These are phyloP conservation scores for Lentinula detonsa DNA, from an alignment of 768 basidiomycete genomes.

Conservation along the genomic window DNA sequence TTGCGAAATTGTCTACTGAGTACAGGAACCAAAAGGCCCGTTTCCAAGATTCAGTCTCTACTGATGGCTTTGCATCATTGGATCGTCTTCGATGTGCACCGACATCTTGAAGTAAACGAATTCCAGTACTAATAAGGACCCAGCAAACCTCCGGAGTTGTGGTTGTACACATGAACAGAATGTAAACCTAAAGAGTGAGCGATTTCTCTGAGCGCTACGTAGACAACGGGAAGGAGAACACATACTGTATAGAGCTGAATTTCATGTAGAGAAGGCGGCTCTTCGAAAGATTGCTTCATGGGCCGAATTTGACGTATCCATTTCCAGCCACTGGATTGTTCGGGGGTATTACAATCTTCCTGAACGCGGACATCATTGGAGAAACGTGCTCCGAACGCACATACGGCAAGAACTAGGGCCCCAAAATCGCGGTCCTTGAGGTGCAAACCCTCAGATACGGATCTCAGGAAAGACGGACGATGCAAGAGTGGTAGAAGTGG, in stretches of 20 bases:
- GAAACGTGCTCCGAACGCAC: constrained; percentile 43
- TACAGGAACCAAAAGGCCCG: constrained; percentile 40
- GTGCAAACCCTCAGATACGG: constrained; percentile 31
- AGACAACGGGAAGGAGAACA: not conserved
- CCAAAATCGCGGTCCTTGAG: constrained; percentile 33
- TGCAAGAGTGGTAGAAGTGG: constrained; percentile 42
- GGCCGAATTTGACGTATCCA: constrained; percentile 44
- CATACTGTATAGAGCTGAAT: constrained; percentile 46
- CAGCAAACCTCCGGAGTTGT: constrained; percentile 44
- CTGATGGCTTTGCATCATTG: constrained; percentile 21
- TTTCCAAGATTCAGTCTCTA: constrained; percentile 60
- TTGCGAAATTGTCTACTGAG: constrained; percentile 13
- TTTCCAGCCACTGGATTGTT: constrained; percentile 35
- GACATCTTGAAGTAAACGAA: constrained; percentile 55
- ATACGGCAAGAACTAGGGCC: constrained; percentile 41
- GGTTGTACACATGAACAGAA: constrained; percentile 35
- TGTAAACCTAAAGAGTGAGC: constrained; percentile 24
- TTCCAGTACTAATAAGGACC: constrained; percentile 46
- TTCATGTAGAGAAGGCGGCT: constrained; percentile 48
- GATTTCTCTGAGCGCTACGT: not conserved
- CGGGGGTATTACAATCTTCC: constrained; percentile 6
- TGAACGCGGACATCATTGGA: constrained; percentile 33
- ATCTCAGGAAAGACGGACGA: constrained; percentile 41
- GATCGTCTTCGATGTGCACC: constrained; percentile 41
- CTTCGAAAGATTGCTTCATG: constrained; percentile 40